Base-by-base conservation (phyloP, 179 eudicot genomes). In the Beta lomatogona region DNA sequence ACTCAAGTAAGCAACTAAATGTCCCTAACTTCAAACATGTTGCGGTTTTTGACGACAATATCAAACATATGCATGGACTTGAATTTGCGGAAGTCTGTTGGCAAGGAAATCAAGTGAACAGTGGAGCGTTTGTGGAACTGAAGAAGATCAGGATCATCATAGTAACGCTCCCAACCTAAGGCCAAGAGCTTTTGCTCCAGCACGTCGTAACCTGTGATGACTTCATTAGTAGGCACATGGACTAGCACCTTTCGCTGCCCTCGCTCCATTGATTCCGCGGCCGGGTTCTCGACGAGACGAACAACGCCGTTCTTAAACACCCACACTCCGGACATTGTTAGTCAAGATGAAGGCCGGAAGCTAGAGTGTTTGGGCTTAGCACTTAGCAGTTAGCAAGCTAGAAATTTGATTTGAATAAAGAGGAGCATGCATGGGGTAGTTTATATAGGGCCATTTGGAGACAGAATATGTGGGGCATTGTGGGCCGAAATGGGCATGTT, bases 41-140 rank as follows among this genome's bases (percentile, higher is more conserved):
- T 83, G 3, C 87, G 88, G 25, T 86, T 88, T 73, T 88, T 88
- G 78, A 88, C 90, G 8, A 88, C 90, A 71, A 88, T 86, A 77
- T 88, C 90, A 59, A 79, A 88, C 90, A 88, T 88, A 60, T 88
- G 88, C 75, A 88, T 79, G 16, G 90, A 83, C 73, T 88, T 88
- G 59, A 88, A 82, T 79, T 82, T 82, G 54, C 71, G 69, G 48
- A 88, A 88, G 44, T 88, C 90, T 76, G 31, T 86, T n/a, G 90
- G 90, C 61, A 88, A 77, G 0, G 87, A 88, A 46, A 86, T 88
- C 74, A 88, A 76, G 83, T 88, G 82, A 25, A 88, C 85, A 4
- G 90, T 83, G 0, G 78, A 72, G 9, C 86, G 60, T 81, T 88
- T 88, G 57, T 86, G 90, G 71, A 65, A 88, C 28, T 88, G 88